Evolutionary conservation across 1,284 basidiomycete genomes (phyloP), one percentile per base, ranked within the genome.

Genomic region (Meripilus lineatus): DNA sequence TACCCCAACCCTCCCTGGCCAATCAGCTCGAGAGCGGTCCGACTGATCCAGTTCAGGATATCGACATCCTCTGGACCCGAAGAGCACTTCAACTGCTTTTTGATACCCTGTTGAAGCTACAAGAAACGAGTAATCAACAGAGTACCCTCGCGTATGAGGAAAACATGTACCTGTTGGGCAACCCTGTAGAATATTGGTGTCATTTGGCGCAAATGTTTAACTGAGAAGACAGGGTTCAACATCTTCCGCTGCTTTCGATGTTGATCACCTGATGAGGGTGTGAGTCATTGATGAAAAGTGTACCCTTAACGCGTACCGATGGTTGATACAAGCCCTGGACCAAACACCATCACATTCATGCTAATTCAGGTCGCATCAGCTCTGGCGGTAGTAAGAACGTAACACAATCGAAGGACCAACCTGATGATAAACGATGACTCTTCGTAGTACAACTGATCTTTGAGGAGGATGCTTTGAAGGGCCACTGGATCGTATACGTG

Each of bases 21-120:
- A 44, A 70, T 61, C 21, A 69, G 55, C 50, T 71, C 69, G 26
- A 71, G 58, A 1, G 68, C 60, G 1, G 63, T 57, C 8, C 66
- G 62, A 18, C 60, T 58, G 41, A 68, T 57, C 48, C 58, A 63
- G 20, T 57, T 54, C 22, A 68, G 51, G 17, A 70, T 48, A 40
- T 71, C 63, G 24, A 69, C 41, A 28, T 61, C 58, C 6, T 53
- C 38, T 3, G 51, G 36, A 2, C 48, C 46, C 8, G 8, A 21
- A 38, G 11, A 10, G 11, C 51, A 40, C 4, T 44, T 40, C 20
- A 62, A 28, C 6, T 57, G 48, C 0, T 44, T 40, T 2, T 40
- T 43, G 13, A 64, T 38, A 0, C 52, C 58, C 4, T 53, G 47
- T 32, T 55, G 52, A 30, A 58, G 51, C 54, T 57, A 23, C 15